Base-by-base conservation (phyloP, 352 stramenopile species). In the Pythium brassicae region DNA sequence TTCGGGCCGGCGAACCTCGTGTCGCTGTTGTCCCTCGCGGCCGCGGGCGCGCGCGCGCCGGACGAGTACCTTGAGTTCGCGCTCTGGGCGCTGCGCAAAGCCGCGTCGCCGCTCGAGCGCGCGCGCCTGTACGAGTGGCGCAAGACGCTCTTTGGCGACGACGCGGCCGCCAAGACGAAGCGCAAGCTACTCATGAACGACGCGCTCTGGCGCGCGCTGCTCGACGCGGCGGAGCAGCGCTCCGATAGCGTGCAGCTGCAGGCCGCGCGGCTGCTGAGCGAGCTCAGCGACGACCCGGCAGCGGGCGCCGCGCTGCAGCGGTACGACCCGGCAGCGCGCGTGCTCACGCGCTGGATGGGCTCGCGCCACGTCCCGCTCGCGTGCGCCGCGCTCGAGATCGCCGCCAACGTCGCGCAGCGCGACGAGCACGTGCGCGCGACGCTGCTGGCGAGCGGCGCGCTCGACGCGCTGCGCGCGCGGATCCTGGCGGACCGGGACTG, bases 1-100 rank as follows among this genome's bases (percentile, higher is more conserved):
- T 91, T 89, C 45, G 81, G 81, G 4, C 72, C 81, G 2, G 78
- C 81, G 1, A 85, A 91, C 53, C 67, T 91, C 11, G 73, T 78
- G 14, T 91, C 81, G 9, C 62, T 91, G 15, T 50, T 91, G 23
- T 73, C 81, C 0, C 62, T 91, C 10, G 81, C 75, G 0, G 72
- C 86, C 9, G 72, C 80, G 12, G 32, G 32, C 32, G 60, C 75
- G n/a, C 61, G 79, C 15, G 59, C 87, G 7, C 81, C 81, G 0
- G 71, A 86, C 29, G 62, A 74, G 43, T 91, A 88, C 46, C 35
- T 83, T 4, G 74, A 86, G 64, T 91, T 91, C 56, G 76, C 78
- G 2, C 59, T 86, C n/a, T 91, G 81, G 81, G 81, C 64, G 2
- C 55, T 91, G 34, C 55, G 74, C 35, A 74, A 82, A 37, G 73